Evolutionary conservation across 1,284 basidiomycete genomes (phyloP).

Genomic region (Paramarasmius palmivorus): DNA sequence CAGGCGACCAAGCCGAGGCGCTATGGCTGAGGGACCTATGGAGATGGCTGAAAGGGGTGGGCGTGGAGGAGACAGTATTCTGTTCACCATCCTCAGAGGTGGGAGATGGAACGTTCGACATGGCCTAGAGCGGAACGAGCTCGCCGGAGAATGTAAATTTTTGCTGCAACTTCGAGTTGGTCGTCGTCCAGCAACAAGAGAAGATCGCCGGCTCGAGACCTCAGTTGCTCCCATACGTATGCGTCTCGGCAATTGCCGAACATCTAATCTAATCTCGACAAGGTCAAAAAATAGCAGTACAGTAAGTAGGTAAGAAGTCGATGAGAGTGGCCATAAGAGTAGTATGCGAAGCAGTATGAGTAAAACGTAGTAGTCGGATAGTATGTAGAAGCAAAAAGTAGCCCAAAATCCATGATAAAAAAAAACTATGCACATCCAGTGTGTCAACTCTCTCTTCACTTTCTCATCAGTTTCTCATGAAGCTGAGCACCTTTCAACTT

Average conservation of each 20-base stretch:
- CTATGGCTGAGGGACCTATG: constrained; percentile 48
- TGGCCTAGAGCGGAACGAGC: constrained; percentile 19
- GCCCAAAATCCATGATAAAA: neutral
- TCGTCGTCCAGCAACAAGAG: constrained; percentile 14
- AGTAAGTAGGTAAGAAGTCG: too few relatives aligned
- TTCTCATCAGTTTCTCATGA: constrained; percentile 66
- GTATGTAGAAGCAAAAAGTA: neutral
- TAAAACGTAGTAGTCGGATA: neutral
- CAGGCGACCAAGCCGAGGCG: constrained; percentile 54
- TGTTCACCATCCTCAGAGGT: constrained; percentile 31
- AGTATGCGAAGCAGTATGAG: neutral
- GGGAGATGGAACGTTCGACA: constrained; percentile 31
- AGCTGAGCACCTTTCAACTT: constrained; percentile 73
- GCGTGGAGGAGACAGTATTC: constrained; percentile 34
- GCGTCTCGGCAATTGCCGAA: neutral
- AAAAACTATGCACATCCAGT: neutral
- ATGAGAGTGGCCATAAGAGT: too few relatives aligned
- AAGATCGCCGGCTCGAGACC: neutral
- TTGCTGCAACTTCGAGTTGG: neutral
- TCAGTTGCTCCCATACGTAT: too few relatives aligned
- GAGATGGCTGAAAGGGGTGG: constrained; percentile 41
- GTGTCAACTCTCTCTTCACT: constrained; percentile 23
- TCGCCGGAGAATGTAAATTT: constrained; percentile 1
- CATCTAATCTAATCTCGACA: constrained; percentile 6
- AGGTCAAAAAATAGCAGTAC: too few relatives aligned